Conservation (phyloP, 805 yeast species). For the Wickerhamiella cacticola region DNA sequence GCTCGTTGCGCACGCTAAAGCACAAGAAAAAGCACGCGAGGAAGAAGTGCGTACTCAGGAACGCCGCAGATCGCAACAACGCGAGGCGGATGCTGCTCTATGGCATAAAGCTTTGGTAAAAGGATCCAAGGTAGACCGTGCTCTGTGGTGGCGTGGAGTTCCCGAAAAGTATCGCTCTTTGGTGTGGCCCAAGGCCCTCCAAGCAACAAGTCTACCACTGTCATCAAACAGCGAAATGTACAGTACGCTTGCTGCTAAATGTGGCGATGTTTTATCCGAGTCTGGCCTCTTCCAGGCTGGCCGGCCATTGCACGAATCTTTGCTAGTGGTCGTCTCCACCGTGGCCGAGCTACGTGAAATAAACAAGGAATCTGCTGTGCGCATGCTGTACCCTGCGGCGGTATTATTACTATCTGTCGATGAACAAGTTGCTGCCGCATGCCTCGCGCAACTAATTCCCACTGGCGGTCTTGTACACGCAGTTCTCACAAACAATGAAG, state of each 20-base stretch:
- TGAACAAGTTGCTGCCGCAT: conserved; percentile 32
- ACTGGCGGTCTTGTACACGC: conserved; percentile 28
- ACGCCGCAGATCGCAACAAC: conserved; percentile 19
- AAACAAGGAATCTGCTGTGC: conserved; percentile 30
- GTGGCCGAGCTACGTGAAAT: conserved; percentile 26
- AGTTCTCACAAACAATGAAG: conserved; percentile 27
- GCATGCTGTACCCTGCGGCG: conserved; percentile 29
- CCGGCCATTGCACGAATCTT: conserved; percentile 28
- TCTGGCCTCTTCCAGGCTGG: conserved; percentile 30
- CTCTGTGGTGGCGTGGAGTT: conserved; percentile 51
- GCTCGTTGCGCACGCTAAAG: conserved; percentile 29
- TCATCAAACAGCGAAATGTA: background rate
- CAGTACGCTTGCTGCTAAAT: conserved; percentile 18
- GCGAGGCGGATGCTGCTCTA: conserved; percentile 21
- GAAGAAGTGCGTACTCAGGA: conserved; percentile 20
- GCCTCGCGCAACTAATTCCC: conserved; percentile 33
- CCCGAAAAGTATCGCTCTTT: conserved; percentile 36
- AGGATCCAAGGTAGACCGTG: conserved; percentile 27
- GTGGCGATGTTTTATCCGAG: conserved; percentile 30
- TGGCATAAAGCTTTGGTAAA: conserved; percentile 35
- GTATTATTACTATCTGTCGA: conserved; percentile 32
- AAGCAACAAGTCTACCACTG: background rate
- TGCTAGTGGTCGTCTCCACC: conserved; percentile 29
- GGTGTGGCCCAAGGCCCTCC: conserved; percentile 36
- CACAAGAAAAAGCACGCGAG: conserved; percentile 31